Evolutionary conservation across 805 yeast species (phyloP).

Genomic region (Jamesozyma gamospora): DNA sequence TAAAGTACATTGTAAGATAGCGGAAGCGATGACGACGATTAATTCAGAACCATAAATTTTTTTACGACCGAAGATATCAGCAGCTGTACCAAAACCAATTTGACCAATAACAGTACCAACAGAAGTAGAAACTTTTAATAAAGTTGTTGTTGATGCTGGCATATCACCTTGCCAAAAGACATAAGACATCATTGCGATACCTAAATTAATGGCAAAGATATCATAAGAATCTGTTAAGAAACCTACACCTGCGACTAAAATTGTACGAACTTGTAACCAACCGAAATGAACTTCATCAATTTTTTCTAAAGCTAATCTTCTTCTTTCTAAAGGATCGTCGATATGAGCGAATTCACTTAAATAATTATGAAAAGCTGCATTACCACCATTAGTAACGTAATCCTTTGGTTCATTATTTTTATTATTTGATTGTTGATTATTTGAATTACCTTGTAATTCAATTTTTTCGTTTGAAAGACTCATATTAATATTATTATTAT

Average conservation of each 20-base stretch:
- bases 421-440: too few species aligned
- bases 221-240: constrained; percentile 89
- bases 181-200: constrained; percentile 65
- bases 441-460: too few species aligned
- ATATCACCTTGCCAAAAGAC: constrained; percentile 59
- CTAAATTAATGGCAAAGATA: constrained; percentile 82
- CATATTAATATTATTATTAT: constrained; percentile 12
- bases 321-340: constrained; percentile 78
- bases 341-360: constrained; percentile 71
- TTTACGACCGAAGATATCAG: constrained; percentile 79
- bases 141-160: constrained; percentile 65
- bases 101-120: constrained; percentile 94
- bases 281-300: constrained; percentile 73
- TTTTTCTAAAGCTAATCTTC: constrained; percentile 73
- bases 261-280: constrained; percentile 76
- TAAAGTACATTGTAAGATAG: constrained; percentile 63
- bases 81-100: constrained; percentile 70
- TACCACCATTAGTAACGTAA: constrained; percentile 55
- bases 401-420: constrained; percentile 4
- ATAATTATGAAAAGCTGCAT: constrained; percentile 78
- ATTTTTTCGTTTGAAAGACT: constrained; percentile 13
- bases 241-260: constrained; percentile 85
- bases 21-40: constrained; percentile 72
- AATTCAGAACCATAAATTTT: constrained; percentile 79
- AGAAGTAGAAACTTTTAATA: constrained; percentile 80